phyloP scores from a whole-genome alignment of 352 stramenopile species.

The Phytophthora rubi region DNA sequence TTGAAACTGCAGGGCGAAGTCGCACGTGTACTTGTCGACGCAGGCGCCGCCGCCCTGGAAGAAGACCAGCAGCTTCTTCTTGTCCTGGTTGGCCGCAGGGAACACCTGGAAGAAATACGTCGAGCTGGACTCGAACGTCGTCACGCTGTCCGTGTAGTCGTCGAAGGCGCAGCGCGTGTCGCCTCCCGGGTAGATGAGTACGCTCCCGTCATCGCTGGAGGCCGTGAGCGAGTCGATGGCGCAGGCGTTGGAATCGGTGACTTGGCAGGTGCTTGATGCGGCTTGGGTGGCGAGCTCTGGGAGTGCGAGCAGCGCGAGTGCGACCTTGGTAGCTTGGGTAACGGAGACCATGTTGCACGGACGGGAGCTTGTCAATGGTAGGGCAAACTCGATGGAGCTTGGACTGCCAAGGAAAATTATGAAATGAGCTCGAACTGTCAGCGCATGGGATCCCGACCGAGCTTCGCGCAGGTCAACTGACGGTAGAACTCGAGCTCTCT shows the following conservation, averaged over 20 bases:
- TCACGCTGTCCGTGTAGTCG: conserved; percentile 37
- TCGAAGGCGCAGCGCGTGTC: conserved; percentile 54
- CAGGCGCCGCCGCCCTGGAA: conserved; percentile 67
- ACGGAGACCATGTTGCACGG: conserved; percentile 10
- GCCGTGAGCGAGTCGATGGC: conserved; percentile 32
- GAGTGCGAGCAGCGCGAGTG: not conserved
- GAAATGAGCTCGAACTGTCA: conserved; percentile 9
- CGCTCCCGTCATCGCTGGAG: conserved; percentile 31
- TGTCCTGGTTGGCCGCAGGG: conserved; percentile 42
- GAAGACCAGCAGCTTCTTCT: conserved; percentile 63
- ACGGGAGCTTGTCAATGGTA: conserved; percentile 1
- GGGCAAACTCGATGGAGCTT: not conserved
- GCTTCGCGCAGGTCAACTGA: not conserved
- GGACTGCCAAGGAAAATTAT: conserved; percentile 10
- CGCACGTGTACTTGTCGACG: conserved; percentile 60
- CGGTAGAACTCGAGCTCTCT: conserved; percentile 9
- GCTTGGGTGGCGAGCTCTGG: conserved; percentile 3
- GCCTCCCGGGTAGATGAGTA: conserved; percentile 46
- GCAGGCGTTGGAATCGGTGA: conserved; percentile 29
- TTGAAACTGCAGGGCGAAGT: conserved; percentile 57
- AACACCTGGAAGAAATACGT: conserved; percentile 70
- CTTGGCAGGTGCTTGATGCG: conserved; percentile 11
- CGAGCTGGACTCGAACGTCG: conserved; percentile 38
- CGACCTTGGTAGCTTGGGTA: conserved; percentile 7
- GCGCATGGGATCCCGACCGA: not conserved